Conservation (phyloP, 139 green algal genomes). For the Micractinium sp. region DNA sequence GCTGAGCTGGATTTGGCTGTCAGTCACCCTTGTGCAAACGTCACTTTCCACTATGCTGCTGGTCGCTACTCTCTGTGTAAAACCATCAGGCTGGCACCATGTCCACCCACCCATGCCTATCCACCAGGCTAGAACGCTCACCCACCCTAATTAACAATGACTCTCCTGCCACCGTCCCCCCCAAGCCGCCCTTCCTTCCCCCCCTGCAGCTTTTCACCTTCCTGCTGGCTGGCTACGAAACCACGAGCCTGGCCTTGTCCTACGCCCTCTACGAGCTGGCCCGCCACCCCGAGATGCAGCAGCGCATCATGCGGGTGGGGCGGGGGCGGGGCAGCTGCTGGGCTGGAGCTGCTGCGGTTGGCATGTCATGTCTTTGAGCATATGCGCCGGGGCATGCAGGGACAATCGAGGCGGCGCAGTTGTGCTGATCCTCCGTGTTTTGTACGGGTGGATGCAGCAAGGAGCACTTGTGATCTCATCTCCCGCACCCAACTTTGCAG, state of each 20-base stretch:
- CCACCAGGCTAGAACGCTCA: no score
- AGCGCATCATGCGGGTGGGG: neutral
- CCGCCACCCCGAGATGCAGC: conserved; percentile 36
- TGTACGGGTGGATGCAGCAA: neutral
- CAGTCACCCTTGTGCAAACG: no score
- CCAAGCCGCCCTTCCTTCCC: neutral
- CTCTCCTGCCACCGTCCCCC: no score
- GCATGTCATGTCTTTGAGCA: neutral
- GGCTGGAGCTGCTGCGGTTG: neutral
- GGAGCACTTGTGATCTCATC: neutral
- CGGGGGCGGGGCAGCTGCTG: neutral
- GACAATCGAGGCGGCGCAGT: neutral
- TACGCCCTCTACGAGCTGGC: conserved; percentile 54
- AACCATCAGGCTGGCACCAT: no score
- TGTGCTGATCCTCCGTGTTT: neutral
- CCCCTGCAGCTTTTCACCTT: conserved; percentile 50
- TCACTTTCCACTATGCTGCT: no score
- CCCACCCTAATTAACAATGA: no score
- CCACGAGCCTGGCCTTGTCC: conserved; percentile 51
- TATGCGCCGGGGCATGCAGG: neutral
- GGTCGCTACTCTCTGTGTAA: no score
- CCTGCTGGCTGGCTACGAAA: conserved; percentile 63
- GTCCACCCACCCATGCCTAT: no score
- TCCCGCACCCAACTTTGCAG: neutral
- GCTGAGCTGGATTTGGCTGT: no score